Evolutionary conservation across 2,329 filamentous ascomycete genomes (phyloP).

Genomic region (Proliferodiscus dingleyae): DNA sequence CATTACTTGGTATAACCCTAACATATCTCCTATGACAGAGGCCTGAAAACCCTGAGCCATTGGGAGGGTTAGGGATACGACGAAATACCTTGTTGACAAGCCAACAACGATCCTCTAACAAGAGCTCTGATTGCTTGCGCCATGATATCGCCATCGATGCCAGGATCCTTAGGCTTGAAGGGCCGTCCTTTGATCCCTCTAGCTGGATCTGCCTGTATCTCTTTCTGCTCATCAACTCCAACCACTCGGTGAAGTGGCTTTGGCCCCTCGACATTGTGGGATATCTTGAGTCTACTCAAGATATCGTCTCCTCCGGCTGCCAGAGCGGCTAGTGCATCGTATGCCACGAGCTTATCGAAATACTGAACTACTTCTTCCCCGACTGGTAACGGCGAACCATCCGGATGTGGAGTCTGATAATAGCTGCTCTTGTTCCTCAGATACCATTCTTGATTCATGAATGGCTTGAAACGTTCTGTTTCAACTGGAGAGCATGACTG

Average conservation of each 20-base stretch:
- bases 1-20: no score
- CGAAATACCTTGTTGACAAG: not conserved
- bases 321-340: constrained; percentile 28
- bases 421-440: constrained; percentile 21
- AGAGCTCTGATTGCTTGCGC: constrained; percentile 3
- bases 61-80: not conserved
- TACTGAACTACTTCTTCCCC: constrained; percentile 22
- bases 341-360: constrained; percentile 24
- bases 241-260: constrained; percentile 2
- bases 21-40: no score
- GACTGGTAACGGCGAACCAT: constrained; percentile 10
- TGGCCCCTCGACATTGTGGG: not conserved
- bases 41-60: no score
- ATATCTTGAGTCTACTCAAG: constrained; percentile 6
- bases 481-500: constrained; percentile 13
- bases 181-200: not conserved
- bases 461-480: constrained; percentile 12
- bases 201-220: not conserved
- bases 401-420: constrained; percentile 3
- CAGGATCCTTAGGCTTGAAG: not conserved
- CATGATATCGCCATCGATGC: constrained; percentile 3
- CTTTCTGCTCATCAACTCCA: not conserved
- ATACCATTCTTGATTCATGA: constrained; percentile 24
- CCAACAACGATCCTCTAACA: constrained; percentile 3
- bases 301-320: constrained; percentile 24